Evolutionary conservation across 2,329 filamentous ascomycete genomes (phyloP).

Genomic region (Sporothrix inflata): DNA sequence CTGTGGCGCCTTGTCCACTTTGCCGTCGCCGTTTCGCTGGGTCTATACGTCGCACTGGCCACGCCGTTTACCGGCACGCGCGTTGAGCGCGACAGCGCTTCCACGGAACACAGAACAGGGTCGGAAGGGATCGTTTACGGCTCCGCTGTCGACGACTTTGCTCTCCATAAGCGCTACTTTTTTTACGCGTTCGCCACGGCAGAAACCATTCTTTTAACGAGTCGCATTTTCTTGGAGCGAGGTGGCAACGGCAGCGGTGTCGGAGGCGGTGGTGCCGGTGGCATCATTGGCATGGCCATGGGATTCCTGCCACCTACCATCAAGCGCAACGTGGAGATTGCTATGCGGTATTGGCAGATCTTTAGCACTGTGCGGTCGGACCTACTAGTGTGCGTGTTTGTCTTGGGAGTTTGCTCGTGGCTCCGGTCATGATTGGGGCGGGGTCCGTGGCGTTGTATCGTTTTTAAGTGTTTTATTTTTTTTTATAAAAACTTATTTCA

Average conservation of each 20-base stretch:
- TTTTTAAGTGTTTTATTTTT: not conserved
- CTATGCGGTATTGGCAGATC: conserved; percentile 69
- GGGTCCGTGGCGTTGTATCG: too few species aligned
- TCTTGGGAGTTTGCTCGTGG: conserved; percentile 65
- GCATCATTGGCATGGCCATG: conserved; percentile 65
- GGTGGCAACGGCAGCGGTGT: conserved; percentile 34
- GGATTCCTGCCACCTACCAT: conserved; percentile 68
- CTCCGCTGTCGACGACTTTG: conserved; percentile 27
- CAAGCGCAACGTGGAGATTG: conserved; percentile 63
- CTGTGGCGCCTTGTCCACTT: conserved; percentile 77
- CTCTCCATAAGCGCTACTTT: conserved; percentile 47
- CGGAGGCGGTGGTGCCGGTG: conserved; percentile 53
- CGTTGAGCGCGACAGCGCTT: conserved; percentile 56
- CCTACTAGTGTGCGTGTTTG: conserved; percentile 76
- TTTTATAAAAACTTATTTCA: too few species aligned
- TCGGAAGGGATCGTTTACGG: not conserved
- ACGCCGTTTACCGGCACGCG: conserved; percentile 71
- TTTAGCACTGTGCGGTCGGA: conserved; percentile 72
- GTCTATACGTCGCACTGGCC: conserved; percentile 69
- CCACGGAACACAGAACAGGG: conserved; percentile 42
- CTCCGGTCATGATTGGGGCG: conserved; percentile 37
- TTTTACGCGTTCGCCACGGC: conserved; percentile 82
- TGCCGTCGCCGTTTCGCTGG: conserved; percentile 69
- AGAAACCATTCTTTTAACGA: conserved; percentile 72
- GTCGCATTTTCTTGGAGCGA: conserved; percentile 71